Percentiles rank a stretch among this genome's conserved stretches.
Conservation (phyloP, 179 eudicot species). For the Spergularia azorica region DNA sequence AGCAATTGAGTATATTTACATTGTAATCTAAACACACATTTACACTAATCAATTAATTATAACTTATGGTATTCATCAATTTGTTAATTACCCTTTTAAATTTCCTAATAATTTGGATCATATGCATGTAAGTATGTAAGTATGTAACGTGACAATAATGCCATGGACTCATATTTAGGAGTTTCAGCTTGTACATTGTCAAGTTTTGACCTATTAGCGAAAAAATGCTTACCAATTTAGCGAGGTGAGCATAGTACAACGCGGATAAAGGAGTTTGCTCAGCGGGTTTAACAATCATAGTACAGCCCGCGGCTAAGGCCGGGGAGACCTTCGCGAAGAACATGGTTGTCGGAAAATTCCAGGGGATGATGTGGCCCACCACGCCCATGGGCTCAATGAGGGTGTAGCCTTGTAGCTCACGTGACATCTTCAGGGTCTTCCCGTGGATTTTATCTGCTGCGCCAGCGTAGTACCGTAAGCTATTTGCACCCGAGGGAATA, state of each 20-base stretch:
- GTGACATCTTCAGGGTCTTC: slow-evolving; percentile 69
- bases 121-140: not conserved
- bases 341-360: slow-evolving; percentile 71
- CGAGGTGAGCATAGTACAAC: slow-evolving; percentile 64
- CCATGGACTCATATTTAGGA: too few relatives aligned
- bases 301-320: slow-evolving; percentile 77
- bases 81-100: too few relatives aligned
- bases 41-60: too few relatives aligned
- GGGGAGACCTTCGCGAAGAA: slow-evolving; percentile 61
- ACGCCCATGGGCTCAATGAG: slow-evolving; percentile 73
- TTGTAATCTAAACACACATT: too few relatives aligned
- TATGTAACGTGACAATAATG: not conserved
- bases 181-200: too few relatives aligned
- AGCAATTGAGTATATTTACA: too few relatives aligned
- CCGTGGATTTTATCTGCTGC: slow-evolving; percentile 96
- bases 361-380: slow-evolving; percentile 72
- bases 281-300: slow-evolving; percentile 88
- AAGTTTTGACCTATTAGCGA: too few relatives aligned
- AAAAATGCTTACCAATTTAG: slow-evolving; percentile 50
- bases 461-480: slow-evolving; percentile 73
- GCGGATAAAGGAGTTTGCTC: slow-evolving; percentile 87
- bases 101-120: not conserved
- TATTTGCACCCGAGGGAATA: slow-evolving; percentile 40
- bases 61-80: too few relatives aligned
- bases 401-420: slow-evolving; percentile 68